phyloP scores from a whole-genome alignment of 805 yeast species.

The Pichia insulana region DNA sequence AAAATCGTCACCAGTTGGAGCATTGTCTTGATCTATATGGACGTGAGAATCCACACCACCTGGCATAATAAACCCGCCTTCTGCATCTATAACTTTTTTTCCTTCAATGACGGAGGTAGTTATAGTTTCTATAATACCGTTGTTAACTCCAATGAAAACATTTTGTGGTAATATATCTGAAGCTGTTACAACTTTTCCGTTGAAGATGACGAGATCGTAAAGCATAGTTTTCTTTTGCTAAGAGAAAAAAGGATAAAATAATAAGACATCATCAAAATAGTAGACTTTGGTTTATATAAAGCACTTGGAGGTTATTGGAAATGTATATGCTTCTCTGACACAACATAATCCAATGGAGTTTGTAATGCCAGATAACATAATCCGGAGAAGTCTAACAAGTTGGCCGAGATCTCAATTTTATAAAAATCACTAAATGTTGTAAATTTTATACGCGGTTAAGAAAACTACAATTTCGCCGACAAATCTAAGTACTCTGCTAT shows the following conservation, averaged over 20 bases:
- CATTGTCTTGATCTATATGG: conserved; percentile 59
- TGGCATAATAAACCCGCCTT: conserved; percentile 38
- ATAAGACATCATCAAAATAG: no score
- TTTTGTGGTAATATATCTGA: conserved; percentile 16
- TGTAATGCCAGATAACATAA: no score
- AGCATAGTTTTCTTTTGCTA: conserved; percentile 50
- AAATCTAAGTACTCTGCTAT: conserved; percentile 9
- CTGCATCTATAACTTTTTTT: conserved; percentile 31
- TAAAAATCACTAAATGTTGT: no score
- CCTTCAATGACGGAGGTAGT: conserved; percentile 22
- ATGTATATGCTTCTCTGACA: no score
- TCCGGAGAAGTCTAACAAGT: no score
- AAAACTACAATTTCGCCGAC: no score
- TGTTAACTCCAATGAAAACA: conserved; percentile 27
- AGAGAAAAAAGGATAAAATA: no score
- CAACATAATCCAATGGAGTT: no score
- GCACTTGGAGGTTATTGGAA: no score
- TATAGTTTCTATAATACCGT: conserved; percentile 32
- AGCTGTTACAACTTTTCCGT: conserved; percentile 27
- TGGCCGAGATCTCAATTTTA: no score
- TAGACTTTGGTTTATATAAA: no score
- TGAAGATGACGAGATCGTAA: conserved; percentile 23
- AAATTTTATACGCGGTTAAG: no score
- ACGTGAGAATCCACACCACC: conserved; percentile 44
- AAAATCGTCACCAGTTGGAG: conserved; percentile 41